Conservation (phyloP, 2,329 filamentous ascomycete species). For the Colletotrichum abscissum region DNA sequence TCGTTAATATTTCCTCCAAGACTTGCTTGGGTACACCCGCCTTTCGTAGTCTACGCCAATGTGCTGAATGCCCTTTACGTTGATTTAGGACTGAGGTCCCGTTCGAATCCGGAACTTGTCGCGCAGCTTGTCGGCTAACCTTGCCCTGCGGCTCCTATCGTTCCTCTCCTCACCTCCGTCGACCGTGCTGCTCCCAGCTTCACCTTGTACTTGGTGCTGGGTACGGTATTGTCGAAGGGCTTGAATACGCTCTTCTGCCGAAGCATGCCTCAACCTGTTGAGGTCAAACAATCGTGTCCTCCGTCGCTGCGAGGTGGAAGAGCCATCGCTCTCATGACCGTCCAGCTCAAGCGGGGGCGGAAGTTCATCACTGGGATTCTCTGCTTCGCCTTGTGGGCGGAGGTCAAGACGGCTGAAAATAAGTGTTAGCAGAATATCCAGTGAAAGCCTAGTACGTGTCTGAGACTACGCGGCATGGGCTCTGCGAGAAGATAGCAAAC, state of each 20-base stretch:
- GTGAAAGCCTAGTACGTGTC: background rate
- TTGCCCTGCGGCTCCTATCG: constrained; percentile 53
- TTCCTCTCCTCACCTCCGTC: constrained; percentile 45
- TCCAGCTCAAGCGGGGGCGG: constrained; percentile 57
- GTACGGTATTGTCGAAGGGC: constrained; percentile 63
- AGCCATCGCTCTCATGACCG: constrained; percentile 47
- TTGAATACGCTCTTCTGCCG: constrained; percentile 71
- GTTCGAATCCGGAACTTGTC: constrained; percentile 66
- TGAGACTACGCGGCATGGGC: background rate
- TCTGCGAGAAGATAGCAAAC: background rate
- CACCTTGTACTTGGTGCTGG: constrained; percentile 46
- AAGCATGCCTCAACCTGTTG: constrained; percentile 67
- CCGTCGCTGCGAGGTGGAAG: constrained; percentile 49
- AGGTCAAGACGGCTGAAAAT: constrained; percentile 64
- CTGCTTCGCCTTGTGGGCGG: constrained; percentile 48
- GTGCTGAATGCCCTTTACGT: background rate
- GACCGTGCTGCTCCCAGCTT: background rate
- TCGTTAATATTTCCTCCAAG: background rate
- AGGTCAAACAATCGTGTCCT: constrained; percentile 68
- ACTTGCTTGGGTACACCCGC: background rate
- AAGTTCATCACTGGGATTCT: constrained; percentile 42
- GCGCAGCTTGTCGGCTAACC: constrained; percentile 60
- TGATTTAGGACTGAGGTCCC: constrained; percentile 48
- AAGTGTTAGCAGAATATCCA: constrained; percentile 35
- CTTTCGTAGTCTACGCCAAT: background rate